Conservation (phyloP, 2,329 filamentous ascomycete species). For the Pseudogymnoascus sp. region DNA sequence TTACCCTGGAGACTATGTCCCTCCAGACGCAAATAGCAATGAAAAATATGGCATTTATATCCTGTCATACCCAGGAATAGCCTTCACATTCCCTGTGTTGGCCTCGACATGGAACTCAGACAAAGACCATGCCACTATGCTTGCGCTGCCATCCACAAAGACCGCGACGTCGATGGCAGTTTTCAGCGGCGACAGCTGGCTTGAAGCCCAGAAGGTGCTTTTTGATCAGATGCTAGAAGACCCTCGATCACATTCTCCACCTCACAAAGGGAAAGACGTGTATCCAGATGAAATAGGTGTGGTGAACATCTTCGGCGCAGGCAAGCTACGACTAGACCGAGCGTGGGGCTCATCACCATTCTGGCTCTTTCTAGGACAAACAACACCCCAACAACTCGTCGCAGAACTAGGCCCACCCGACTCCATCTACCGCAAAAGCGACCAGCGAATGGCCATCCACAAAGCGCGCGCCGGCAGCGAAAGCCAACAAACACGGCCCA, state of each 20-base stretch:
- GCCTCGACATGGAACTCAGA: constrained; percentile 64
- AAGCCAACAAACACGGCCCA: constrained; percentile 22
- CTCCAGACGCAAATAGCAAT: constrained; percentile 45
- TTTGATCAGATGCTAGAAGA: constrained; percentile 70
- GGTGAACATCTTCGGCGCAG: constrained; percentile 68
- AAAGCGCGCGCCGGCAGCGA: constrained; percentile 50
- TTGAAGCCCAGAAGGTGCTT: constrained; percentile 65
- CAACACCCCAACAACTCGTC: constrained; percentile 84
- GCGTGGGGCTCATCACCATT: constrained; percentile 59
- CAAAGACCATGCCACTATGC: constrained; percentile 76
- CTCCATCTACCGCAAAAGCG: constrained; percentile 85
- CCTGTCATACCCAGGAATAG: constrained; percentile 87
- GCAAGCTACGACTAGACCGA: constrained; percentile 68
- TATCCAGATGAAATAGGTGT: constrained; percentile 85
- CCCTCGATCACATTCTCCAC: constrained; percentile 60
- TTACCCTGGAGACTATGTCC: constrained; percentile 86
- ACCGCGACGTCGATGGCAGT: constrained; percentile 82
- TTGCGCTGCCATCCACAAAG: constrained; percentile 69
- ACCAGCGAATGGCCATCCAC: constrained; percentile 82
- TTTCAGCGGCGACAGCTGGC: constrained; percentile 86
- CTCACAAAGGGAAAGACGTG: constrained; percentile 62
- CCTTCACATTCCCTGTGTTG: constrained; percentile 80
- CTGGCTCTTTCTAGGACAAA: constrained; percentile 71
- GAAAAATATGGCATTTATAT: constrained; percentile 68
- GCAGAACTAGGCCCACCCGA: constrained; percentile 88